A percentile compares a stretch with the other conserved stretches of the same genome.
Conservation (phyloP, 352 stramenopile species). For the Salisapilia sapeloensis region DNA sequence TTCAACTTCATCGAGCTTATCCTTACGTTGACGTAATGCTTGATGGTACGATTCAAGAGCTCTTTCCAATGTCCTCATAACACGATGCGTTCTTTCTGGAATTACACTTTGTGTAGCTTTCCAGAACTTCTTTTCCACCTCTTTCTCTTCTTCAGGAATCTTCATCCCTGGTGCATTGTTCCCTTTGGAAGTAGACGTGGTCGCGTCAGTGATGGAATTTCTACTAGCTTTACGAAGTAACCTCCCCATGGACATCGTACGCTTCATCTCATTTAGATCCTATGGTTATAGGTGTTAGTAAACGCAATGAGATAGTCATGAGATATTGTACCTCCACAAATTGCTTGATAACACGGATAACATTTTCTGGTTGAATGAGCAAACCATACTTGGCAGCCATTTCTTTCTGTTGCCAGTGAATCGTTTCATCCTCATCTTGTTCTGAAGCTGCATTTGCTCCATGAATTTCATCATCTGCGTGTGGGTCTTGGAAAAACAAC, state of each 20-base stretch:
- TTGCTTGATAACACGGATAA: constrained; percentile 71
- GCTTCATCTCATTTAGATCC: constrained; percentile 61
- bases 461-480: too few species aligned
- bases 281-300: too few species aligned
- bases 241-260: constrained; percentile 18
- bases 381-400: constrained; percentile 33
- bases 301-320: constrained; percentile 1
- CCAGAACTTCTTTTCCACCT: constrained; percentile 69
- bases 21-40: constrained; percentile 58
- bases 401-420: too few species aligned
- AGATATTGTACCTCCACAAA: constrained; percentile 69
- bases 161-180: constrained; percentile 13
- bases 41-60: constrained; percentile 69
- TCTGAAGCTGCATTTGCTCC: too few species aligned
- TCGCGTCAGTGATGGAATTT: constrained; percentile 1
- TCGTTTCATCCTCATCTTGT: too few species aligned
- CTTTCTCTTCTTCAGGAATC: constrained; percentile 18
- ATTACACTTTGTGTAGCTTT: constrained; percentile 56
- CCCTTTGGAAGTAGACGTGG: too few species aligned
- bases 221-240: constrained; percentile 17
- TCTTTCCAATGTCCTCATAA: constrained; percentile 78
- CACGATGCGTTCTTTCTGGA: constrained; percentile 31
- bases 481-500: constrained; percentile 57
- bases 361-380: constrained; percentile 66
- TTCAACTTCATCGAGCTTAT: constrained; percentile 64